phyloP scores from a whole-genome alignment of 441 rosid genomes.

The Aquilaria agallochum region DNA sequence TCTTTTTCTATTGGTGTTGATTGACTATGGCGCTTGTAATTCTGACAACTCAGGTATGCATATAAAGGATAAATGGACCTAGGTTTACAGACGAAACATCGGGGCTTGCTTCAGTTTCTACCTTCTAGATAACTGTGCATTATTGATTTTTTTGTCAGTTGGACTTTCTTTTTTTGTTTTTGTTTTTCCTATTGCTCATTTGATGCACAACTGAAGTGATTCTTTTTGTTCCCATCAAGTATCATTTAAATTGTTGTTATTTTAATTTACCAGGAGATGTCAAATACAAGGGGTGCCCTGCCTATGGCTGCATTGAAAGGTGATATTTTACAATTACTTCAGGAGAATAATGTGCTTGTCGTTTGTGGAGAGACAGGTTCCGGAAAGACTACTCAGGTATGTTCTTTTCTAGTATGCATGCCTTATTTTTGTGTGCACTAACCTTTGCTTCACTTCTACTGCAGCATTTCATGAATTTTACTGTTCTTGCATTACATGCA shows the following conservation, averaged over 20 bases:
- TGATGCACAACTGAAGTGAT: no score
- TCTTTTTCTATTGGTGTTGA: no score
- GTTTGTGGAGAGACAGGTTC: conserved; percentile 99
- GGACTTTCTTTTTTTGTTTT: background rate
- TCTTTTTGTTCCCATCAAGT: conserved; percentile 1
- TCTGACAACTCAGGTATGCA: no score
- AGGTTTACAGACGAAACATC: no score
- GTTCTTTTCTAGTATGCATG: conserved; percentile 9
- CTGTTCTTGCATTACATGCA: background rate
- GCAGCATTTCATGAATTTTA: conserved; percentile 4
- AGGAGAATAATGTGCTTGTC: conserved; percentile 75
- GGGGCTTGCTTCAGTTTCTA: no score
- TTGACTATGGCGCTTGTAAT: no score
- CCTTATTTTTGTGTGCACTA: conserved; percentile 1
- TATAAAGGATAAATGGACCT: no score
- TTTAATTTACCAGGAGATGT: conserved; percentile 50
- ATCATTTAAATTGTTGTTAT: background rate
- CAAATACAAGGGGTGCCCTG: conserved; percentile 64
- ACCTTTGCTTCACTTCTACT: conserved; percentile 3
- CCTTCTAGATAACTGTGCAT: no score
- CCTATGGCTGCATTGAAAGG: conserved; percentile 70
- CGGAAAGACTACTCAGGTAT: conserved; percentile 97
- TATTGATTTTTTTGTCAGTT: background rate
- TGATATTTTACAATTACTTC: conserved; percentile 61
- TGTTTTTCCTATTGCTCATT: background rate